Evolutionary conservation across 2,329 filamentous ascomycete species (phyloP), one percentile per base, ranked within the genome.

Genomic region (Aspergillus neotritici): DNA sequence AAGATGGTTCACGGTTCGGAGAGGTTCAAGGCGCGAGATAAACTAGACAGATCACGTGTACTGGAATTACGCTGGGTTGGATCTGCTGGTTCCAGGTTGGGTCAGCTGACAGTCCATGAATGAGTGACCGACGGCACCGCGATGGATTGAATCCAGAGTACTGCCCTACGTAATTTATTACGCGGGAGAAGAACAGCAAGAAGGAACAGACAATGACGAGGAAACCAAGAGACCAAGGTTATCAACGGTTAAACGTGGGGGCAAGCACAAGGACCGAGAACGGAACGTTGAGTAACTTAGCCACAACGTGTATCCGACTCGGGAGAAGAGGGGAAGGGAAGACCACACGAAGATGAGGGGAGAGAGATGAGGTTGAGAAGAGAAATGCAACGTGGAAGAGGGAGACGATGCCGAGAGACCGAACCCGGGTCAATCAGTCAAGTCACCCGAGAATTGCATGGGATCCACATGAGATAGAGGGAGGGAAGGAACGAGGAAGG

Each of bases 181-280:
- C 11, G 21, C 34, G 21, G 15, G 10, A 5, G 15, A 35, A n/a
- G 14, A 12, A 21, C 34, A 17, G 14, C 21, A 25, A 25, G 36
- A n/a, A n/a, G n/a, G n/a, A 48, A 43, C 41, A 43, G 38, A 36
- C 16, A 21, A 8, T 17, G 16, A 37, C 6, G 36, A 30, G 21
- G 34, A 38, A 32, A 38, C 46, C 21, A 25, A 25, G 21, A 25
- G 21, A 25, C 9, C 4, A 25, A 25, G 21, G 21, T 25, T 25
- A 25, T 25, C 21, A 8, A 25, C 21, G 21, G 21, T 25, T 25
- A 25, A 8, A 8, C 21, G 9, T 25, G 21, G 21, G 21, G 9
- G 21, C 21, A 9, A 25, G 21, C 21, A 8, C 7, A 25, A 25
- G 21, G 7, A 25, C 21, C 21, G 21, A 25, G 21, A 25, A 25